Evolutionary conservation across 441 rosid species (phyloP).

Genomic region (Pelargonium fulgidum): DNA sequence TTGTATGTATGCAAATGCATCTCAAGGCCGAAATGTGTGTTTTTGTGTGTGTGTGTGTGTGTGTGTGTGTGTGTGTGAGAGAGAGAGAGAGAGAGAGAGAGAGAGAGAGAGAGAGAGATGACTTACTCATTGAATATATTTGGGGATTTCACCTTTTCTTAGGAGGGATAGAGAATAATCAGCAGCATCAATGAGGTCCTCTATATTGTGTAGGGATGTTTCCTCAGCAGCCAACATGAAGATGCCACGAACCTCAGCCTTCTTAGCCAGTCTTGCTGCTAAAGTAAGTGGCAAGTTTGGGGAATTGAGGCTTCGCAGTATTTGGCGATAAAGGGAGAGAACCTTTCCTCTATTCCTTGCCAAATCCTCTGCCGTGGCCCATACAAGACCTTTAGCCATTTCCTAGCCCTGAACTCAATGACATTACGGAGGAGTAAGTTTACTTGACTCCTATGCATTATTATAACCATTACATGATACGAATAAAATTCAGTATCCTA

Average conservation of each 20-base stretch:
- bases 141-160: slow-evolving; percentile 57
- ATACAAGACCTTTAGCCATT: slow-evolving; percentile 49
- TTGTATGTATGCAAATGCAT: not conserved
- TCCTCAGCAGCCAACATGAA: slow-evolving; percentile 64
- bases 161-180: slow-evolving; percentile 57
- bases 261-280: slow-evolving; percentile 71
- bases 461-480: not conserved
- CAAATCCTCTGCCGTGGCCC: slow-evolving; percentile 63
- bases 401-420: slow-evolving; percentile 3
- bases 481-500: too few relatives aligned
- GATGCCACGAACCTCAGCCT: slow-evolving; percentile 57
- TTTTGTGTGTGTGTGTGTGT: too few relatives aligned
- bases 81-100: not conserved
- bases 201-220: slow-evolving; percentile 53
- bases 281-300: slow-evolving; percentile 51
- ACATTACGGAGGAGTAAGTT: not conserved
- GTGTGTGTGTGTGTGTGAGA: too few relatives aligned
- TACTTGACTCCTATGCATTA: not conserved
- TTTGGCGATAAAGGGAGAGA: slow-evolving; percentile 58
- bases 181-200: slow-evolving; percentile 56
- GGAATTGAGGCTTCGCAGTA: slow-evolving; percentile 62
- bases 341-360: slow-evolving; percentile 54
- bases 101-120: not conserved
- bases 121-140: slow-evolving; percentile 27
- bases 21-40: not conserved